Conservation (phyloP, 1,284 basidiomycete species). For the Xerocomus amazonicus region DNA sequence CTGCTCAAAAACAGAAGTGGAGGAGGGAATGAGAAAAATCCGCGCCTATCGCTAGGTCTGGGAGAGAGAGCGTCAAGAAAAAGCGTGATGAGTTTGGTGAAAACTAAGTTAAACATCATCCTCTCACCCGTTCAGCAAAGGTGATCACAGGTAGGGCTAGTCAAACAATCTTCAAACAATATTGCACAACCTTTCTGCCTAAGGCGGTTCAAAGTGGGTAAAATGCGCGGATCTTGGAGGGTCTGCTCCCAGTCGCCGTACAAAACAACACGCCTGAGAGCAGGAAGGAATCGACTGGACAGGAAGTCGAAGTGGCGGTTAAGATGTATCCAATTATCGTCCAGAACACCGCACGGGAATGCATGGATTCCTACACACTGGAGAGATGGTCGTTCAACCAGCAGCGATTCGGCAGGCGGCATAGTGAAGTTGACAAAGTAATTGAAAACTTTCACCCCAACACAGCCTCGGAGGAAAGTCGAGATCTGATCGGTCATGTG, state of each 20-base stretch:
- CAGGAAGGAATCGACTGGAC: conserved; percentile 35
- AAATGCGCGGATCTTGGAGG: conserved; percentile 35
- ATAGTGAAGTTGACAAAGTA: conserved; percentile 55
- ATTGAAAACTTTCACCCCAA: conserved; percentile 48
- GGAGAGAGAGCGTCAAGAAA: not conserved
- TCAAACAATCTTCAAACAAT: conserved; percentile 10
- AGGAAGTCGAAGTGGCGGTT: conserved; percentile 46
- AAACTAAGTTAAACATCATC: not conserved
- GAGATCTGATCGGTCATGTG: conserved; percentile 45
- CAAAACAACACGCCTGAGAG: conserved; percentile 40
- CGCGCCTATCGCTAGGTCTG: not conserved
- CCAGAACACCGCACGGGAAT: conserved; percentile 38
- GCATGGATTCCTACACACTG: conserved; percentile 49
- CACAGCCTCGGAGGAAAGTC: conserved; percentile 44
- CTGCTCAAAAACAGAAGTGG: too few species aligned
- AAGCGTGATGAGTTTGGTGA: not conserved
- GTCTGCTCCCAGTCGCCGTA: conserved; percentile 49
- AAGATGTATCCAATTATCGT: conserved; percentile 43
- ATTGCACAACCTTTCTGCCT: conserved; percentile 20
- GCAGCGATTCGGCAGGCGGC: conserved; percentile 23
- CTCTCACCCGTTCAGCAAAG: conserved; percentile 18
- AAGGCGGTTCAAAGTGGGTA: conserved; percentile 14
- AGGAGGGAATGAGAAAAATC: too few species aligned
- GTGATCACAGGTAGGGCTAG: conserved; percentile 18
- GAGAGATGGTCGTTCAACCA: conserved; percentile 36